phyloP scores from a whole-genome alignment of 495 filamentous ascomycete species.

The Melanomma pulvis-pyrius region DNA sequence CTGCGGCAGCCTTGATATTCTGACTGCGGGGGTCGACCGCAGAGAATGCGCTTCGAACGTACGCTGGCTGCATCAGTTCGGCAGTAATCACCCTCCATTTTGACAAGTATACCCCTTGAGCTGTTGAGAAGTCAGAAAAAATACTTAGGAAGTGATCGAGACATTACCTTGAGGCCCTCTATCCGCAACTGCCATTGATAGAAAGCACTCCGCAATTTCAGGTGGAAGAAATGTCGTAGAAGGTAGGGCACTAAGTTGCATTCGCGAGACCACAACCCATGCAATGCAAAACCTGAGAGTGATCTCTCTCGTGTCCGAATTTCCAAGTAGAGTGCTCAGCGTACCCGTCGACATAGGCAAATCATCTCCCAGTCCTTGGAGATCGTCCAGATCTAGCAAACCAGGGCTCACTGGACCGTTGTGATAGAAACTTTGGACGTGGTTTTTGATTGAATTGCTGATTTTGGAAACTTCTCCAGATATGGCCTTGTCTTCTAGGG shows the following conservation, averaged over 20 bases:
- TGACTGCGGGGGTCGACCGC: conserved; percentile 35
- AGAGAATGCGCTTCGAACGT: conserved; percentile 32
- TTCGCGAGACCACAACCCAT: conserved; percentile 41
- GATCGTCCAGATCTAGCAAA: conserved; percentile 30
- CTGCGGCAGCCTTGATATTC: conserved; percentile 31
- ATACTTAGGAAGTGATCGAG: not conserved
- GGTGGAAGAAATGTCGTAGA: conserved; percentile 41
- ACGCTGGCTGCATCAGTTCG: conserved; percentile 39
- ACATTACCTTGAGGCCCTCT: conserved; percentile 23
- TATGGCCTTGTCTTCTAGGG: conserved; percentile 44
- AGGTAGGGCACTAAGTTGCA: conserved; percentile 15
- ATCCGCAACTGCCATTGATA: conserved; percentile 27
- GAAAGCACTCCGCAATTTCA: conserved; percentile 33
- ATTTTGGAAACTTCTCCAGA: conserved; percentile 43
- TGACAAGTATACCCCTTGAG: conserved; percentile 32
- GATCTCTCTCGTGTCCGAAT: conserved; percentile 35
- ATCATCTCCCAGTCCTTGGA: conserved; percentile 30
- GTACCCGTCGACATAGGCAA: conserved; percentile 32
- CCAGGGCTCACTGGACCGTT: conserved; percentile 21
- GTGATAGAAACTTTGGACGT: conserved; percentile 49
- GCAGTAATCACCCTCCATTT: conserved; percentile 46
- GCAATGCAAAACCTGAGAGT: conserved; percentile 42
- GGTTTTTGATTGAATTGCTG: conserved; percentile 45
- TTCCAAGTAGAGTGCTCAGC: conserved; percentile 38
- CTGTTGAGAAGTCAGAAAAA: conserved; percentile 30